These are phyloP conservation scores for Eleusine coracana DNA, from an alignment of 176 grass and related monocot species.

Conservation along the genomic window DNA sequence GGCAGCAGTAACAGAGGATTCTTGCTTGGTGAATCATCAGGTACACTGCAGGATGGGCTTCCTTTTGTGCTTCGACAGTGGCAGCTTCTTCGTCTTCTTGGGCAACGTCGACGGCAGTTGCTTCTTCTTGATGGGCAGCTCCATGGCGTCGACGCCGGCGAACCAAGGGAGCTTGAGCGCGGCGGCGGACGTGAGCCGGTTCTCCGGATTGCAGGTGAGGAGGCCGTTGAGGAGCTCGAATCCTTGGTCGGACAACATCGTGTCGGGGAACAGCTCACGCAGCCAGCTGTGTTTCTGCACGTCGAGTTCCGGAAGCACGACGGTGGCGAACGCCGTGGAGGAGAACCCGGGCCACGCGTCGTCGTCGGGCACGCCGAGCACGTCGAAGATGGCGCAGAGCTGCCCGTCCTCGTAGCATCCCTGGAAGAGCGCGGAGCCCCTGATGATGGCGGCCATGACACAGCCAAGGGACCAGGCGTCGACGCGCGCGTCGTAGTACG, in stretches of 20 bases:
- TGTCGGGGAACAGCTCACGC: not conserved
- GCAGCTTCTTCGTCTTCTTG: no score
- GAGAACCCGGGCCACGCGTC: conserved; percentile 3
- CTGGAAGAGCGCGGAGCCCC: conserved; percentile 12
- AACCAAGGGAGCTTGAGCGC: not conserved
- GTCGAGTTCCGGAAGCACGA: not conserved
- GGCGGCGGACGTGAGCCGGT: not conserved
- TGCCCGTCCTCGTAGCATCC: conserved; percentile 15
- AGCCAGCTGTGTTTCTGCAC: not conserved
- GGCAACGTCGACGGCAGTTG: no score
- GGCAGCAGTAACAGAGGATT: no score
- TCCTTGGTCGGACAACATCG: not conserved
- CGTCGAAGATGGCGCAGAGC: conserved; percentile 24
- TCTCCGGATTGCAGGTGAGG: not conserved
- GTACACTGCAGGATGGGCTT: no score
- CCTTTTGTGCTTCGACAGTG: no score
- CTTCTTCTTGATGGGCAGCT: not conserved
- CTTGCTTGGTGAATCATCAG: no score
- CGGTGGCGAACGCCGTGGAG: not conserved
- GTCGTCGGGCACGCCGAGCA: conserved; percentile 1
- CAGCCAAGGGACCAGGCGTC: conserved; percentile 53
- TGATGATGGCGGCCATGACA: conserved; percentile 46
- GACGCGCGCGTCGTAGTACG: conserved; percentile 13
- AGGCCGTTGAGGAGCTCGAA: not conserved
- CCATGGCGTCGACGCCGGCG: not conserved